These are phyloP conservation scores for Hypsizygus ulmarius DNA, from an alignment of 1,284 basidiomycete genomes.

Conservation along the genomic window DNA sequence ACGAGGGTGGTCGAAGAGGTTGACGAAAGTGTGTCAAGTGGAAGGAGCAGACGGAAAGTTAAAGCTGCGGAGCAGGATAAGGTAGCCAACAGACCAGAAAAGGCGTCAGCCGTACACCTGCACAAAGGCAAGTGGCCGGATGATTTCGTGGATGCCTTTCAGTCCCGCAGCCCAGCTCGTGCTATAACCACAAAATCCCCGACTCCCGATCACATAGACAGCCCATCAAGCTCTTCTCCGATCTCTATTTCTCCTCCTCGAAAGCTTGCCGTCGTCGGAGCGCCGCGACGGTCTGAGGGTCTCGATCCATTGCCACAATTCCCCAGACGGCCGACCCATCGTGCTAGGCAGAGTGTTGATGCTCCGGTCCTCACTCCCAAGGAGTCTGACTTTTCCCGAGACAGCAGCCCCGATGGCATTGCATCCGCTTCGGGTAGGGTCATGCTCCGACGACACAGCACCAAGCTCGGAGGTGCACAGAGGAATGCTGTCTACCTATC, in stretches of 20 bases:
- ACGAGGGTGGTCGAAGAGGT: slow-evolving; percentile 68
- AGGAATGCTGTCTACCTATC: slow-evolving; percentile 51
- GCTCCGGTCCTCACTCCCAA: slow-evolving; percentile 52
- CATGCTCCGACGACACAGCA: slow-evolving; percentile 55
- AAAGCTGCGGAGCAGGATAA: slow-evolving; percentile 23
- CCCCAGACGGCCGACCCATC: slow-evolving; percentile 58
- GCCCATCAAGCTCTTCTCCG: slow-evolving; percentile 31
- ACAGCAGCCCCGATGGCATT: slow-evolving; percentile 54
- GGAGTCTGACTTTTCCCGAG: slow-evolving; percentile 51
- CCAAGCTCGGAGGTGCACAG: slow-evolving; percentile 41
- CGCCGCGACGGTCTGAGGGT: slow-evolving; percentile 43
- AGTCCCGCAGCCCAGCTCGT: slow-evolving; percentile 31
- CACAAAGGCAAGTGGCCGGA: slow-evolving; percentile 82
- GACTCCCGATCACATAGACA: slow-evolving; percentile 27
- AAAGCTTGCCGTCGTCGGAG: slow-evolving; percentile 53
- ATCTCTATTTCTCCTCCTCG: slow-evolving; percentile 52
- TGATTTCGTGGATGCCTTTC: slow-evolving; percentile 67
- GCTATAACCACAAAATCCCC: slow-evolving; percentile 31
- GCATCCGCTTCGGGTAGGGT: slow-evolving; percentile 39
- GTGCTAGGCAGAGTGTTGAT: slow-evolving; percentile 58
- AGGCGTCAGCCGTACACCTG: slow-evolving; percentile 50
- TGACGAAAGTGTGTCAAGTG: slow-evolving; percentile 53
- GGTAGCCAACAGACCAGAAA: slow-evolving; percentile 32
- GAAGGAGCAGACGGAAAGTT: slow-evolving; percentile 24
- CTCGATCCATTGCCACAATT: slow-evolving; percentile 46